Conservation (phyloP, 2,329 filamentous ascomycete genomes). For the Alternaria sp. region DNA sequence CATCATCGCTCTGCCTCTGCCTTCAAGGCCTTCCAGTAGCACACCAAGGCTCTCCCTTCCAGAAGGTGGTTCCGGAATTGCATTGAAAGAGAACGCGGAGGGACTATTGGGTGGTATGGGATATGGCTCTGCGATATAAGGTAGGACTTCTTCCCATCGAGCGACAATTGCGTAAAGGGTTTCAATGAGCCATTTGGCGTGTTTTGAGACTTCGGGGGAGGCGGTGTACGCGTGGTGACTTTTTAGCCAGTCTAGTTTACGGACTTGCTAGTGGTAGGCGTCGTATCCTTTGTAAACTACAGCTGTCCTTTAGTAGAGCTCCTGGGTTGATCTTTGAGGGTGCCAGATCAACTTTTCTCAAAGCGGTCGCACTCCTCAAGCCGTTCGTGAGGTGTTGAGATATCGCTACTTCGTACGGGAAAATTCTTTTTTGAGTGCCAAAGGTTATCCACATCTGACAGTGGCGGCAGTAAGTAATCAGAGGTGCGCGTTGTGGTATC, state of each 20-base stretch:
- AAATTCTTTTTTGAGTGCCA: neutral
- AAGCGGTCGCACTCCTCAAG: neutral
- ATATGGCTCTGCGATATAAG: neutral
- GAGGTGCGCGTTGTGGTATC: neutral
- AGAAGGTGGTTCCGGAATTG: neutral
- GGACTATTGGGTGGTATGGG: neutral
- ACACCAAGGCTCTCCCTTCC: neutral
- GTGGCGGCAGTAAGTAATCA: neutral
- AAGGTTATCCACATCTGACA: neutral
- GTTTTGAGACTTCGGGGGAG: neutral
- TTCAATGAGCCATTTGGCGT: neutral
- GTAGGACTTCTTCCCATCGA: neutral
- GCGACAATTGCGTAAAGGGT: neutral
- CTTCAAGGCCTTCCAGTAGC: neutral
- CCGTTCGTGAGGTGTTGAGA: neutral
- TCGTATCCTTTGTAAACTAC: constrained; percentile 1
- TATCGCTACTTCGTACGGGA: neutral
- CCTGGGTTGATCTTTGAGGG: too few relatives aligned
- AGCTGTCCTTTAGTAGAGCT: neutral
- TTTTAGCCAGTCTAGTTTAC: neutral
- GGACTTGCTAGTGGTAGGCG: neutral
- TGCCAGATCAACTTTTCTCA: neutral
- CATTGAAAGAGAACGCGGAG: neutral
- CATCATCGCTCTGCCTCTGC: neutral
- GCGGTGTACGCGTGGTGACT: neutral